Percentiles rank a stretch among this genome's conserved stretches.
Evolutionary conservation across 371 early-diverging fungal genomes (phyloP).

Genomic region (Blakeslea trispora): DNA sequence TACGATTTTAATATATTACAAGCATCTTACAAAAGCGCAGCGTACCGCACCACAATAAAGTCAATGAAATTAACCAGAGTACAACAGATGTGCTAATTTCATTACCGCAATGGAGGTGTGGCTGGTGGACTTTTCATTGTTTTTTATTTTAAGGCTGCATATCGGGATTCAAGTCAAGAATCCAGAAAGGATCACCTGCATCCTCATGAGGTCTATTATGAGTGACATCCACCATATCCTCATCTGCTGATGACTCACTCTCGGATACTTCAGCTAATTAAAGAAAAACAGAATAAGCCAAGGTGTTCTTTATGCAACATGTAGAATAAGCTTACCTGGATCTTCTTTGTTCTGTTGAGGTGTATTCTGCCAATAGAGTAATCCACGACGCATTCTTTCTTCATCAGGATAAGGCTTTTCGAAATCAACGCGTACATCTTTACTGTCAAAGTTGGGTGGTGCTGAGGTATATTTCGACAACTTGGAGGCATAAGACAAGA

Average conservation of each 20-base stretch:
- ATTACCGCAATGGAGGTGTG: too few relatives aligned
- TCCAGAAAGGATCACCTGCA: slow-evolving; percentile 47
- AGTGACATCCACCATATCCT: slow-evolving; percentile 26
- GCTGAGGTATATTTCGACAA: slow-evolving; percentile 53
- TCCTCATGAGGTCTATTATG: slow-evolving; percentile 29
- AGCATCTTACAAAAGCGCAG: too few relatives aligned
- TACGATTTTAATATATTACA: too few relatives aligned
- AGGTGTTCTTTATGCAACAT: too few relatives aligned
- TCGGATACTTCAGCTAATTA: slow-evolving; percentile 48
- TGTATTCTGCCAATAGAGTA: slow-evolving; percentile 48
- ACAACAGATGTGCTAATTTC: too few relatives aligned
- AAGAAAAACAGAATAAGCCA: background rate
- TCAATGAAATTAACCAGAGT: too few relatives aligned
- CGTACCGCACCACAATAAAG: too few relatives aligned
- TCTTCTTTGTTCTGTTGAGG: slow-evolving; percentile 35
- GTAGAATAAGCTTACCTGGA: slow-evolving; percentile 26
- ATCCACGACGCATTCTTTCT: slow-evolving; percentile 49
- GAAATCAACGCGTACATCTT: slow-evolving; percentile 45
- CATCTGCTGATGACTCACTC: slow-evolving; percentile 35
- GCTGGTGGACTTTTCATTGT: too few relatives aligned
- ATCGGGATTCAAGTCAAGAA: slow-evolving; percentile 56
- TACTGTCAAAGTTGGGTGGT: slow-evolving; percentile 49
- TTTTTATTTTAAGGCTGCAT: slow-evolving; percentile 26
- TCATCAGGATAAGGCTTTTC: slow-evolving; percentile 59
- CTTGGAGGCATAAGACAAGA: slow-evolving; percentile 53